A percentile compares a stretch with the other conserved stretches of the same genome.
phyloP scores from a whole-genome alignment of 2,329 filamentous ascomycete genomes.

The Dendryphion nanum region DNA sequence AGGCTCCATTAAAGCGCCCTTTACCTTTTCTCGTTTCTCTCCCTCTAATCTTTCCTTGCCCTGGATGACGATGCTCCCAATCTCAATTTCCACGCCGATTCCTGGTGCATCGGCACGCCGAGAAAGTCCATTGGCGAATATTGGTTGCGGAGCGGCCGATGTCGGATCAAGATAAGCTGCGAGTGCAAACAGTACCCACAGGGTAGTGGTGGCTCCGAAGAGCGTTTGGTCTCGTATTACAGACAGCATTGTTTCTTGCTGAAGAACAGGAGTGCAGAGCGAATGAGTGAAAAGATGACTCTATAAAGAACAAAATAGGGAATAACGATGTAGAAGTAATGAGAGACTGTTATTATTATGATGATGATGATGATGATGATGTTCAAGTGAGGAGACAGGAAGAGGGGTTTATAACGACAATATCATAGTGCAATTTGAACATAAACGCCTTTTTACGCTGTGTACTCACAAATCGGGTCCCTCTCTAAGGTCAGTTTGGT shows the following conservation, averaged over 20 bases:
- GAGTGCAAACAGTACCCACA: constrained; percentile 8
- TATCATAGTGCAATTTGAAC: no score
- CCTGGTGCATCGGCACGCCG: constrained; percentile 5
- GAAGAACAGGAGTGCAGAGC: no score
- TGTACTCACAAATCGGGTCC: no score
- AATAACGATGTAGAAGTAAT: constrained; percentile 5
- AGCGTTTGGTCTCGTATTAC: constrained; percentile 4
- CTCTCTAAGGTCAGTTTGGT: no score
- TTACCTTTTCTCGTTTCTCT: neutral
- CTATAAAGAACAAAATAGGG: neutral
- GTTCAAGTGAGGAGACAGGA: constrained; percentile 2
- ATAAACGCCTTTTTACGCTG: no score
- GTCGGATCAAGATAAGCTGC: constrained; percentile 5
- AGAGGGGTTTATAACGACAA: no score
- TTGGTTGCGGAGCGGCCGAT: constrained; percentile 4
- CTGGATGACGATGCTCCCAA: neutral
- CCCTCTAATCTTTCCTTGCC: neutral
- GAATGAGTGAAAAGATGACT: no score
- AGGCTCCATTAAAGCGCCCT: neutral
- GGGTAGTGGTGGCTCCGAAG: constrained; percentile 6
- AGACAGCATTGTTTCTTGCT: constrained; percentile 5
- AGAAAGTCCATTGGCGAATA: constrained; percentile 8
- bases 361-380: constrained; percentile 4
- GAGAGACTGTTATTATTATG: constrained; percentile 6
- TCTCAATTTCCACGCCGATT: constrained; percentile 8